Base-by-base conservation (phyloP, 495 filamentous ascomycete genomes). In the Xylaria palmicola region DNA sequence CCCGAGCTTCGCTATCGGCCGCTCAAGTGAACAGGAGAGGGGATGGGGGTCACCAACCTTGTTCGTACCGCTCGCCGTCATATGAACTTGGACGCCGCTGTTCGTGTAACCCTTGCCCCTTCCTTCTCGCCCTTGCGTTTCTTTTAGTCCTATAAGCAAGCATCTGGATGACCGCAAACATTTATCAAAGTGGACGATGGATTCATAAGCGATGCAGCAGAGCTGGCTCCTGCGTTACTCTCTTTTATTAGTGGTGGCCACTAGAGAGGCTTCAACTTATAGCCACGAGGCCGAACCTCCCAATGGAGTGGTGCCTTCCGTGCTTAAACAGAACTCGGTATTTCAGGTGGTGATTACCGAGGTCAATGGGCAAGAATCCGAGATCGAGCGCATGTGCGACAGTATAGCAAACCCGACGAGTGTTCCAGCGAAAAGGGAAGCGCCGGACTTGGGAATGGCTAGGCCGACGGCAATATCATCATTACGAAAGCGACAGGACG, bases 401-500 rank as follows among this genome's bases (percentile, higher is more conserved):
- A 56, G 61, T 58, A 50, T 58, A 47, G 61, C 63, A 2, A 51
- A 60, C 32, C 52, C 50, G 4, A 64, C 63, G 43, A 64, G 15
- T 10, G 37, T 45, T 56, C 54, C 68, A 1, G 56, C 19, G 36
- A 58, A 65, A 59, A 59, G 65, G 48, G 63, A 63, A 17, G 58
- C 60, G 29, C 58, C 54, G 29, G 61, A 60, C 0, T 52, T 70
- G 29, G 52, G 12, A 24, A 68, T 54, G 9, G 63, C 68, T 20
- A 30, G 56, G 44, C 65, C 68, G 44, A 70, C 68, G 22, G 30
- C 59, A 24, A 62, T 53, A 7, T 15, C 53, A n/a, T 44, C 39
- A 26, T 47, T 63, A 30, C 65, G 51, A 50, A 70, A 66, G 27
- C 73, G 75, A 26, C 75, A 77, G 52, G 73, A 79, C 44, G 62